Conservation (phyloP, 148 eudicot species). For the Persicaria maculosa region DNA sequence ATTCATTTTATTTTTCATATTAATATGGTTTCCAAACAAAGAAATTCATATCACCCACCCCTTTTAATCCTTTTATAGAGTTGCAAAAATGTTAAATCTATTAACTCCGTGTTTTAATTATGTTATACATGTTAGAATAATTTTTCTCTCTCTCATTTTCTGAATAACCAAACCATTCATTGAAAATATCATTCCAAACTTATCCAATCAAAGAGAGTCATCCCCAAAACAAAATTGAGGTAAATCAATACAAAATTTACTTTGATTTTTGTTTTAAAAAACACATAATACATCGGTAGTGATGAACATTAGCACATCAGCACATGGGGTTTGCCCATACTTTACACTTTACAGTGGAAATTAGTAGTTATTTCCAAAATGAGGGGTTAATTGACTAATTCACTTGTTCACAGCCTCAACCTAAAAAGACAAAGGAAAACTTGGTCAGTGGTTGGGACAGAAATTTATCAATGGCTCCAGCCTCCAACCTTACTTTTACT, state of each 20-base stretch:
- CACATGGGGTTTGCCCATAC: slow-evolving; percentile 9
- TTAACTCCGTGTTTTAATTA: too few species aligned
- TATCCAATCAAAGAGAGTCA: too few species aligned
- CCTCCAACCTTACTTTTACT: slow-evolving; percentile 5
- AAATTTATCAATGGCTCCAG: not conserved
- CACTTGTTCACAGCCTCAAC: not conserved
- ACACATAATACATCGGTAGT: not conserved
- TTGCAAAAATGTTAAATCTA: too few species aligned
- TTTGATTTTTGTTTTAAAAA: not conserved
- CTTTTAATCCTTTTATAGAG: too few species aligned
- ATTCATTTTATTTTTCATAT: too few species aligned
- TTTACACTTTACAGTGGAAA: slow-evolving; percentile 2
- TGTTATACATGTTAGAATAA: too few species aligned
- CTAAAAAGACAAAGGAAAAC: not conserved
- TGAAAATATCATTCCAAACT: too few species aligned
- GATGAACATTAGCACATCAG: slow-evolving; percentile 1
- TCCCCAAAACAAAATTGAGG: not conserved
- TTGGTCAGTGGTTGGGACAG: not conserved
- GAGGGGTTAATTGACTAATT: slow-evolving; percentile 7
- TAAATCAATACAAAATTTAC: not conserved
- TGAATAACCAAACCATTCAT: too few species aligned
- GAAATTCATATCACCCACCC: too few species aligned
- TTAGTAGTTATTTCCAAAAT: not conserved
- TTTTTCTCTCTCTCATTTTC: too few species aligned
- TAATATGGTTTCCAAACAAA: too few species aligned